These are phyloP conservation scores for Blastobotrys aristatus DNA, from an alignment of 1,139 yeast genomes.

Conservation along the genomic window DNA sequence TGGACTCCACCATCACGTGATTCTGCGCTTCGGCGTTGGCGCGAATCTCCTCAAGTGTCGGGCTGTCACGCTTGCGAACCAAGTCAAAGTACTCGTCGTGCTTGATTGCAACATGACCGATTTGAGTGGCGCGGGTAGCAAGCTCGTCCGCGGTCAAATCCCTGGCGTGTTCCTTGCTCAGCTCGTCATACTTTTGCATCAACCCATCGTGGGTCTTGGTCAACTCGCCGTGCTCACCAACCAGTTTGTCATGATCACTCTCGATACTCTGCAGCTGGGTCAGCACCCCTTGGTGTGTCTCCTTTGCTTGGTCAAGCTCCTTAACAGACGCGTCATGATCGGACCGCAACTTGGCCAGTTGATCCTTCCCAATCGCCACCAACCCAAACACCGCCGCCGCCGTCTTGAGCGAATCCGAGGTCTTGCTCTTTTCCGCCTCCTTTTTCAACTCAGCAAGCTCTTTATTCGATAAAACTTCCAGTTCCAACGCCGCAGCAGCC, in stretches of 20 bases:
- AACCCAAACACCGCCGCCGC: constrained; percentile 33
- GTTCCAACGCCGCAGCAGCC: constrained; percentile 22
- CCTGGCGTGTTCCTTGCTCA: constrained; percentile 14
- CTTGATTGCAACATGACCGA: constrained; percentile 31
- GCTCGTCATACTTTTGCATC: constrained; percentile 5
- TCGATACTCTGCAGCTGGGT: constrained; percentile 12
- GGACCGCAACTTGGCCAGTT: constrained; percentile 18
- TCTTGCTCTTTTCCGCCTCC: constrained; percentile 7
- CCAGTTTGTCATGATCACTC: neutral
- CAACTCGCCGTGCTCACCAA: neutral
- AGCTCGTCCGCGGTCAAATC: constrained; percentile 32
- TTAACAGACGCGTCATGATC: constrained; percentile 3
- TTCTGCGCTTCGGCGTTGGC: constrained; percentile 19
- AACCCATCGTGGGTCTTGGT: constrained; percentile 8
- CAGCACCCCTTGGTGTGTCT: constrained; percentile 9
- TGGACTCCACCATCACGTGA: constrained; percentile 17
- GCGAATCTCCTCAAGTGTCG: constrained; percentile 18
- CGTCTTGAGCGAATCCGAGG: constrained; percentile 32
- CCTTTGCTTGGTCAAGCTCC: neutral
- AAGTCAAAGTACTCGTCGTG: constrained; percentile 13
- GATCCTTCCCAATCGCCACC: constrained; percentile 21
- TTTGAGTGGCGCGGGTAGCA: constrained; percentile 32
- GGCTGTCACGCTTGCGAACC: constrained; percentile 12
- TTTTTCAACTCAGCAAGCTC: constrained; percentile 24
- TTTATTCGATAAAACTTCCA: constrained; percentile 25